phyloP scores from a whole-genome alignment of 495 filamentous ascomycete species.

The Trichoderma erinaceum region DNA sequence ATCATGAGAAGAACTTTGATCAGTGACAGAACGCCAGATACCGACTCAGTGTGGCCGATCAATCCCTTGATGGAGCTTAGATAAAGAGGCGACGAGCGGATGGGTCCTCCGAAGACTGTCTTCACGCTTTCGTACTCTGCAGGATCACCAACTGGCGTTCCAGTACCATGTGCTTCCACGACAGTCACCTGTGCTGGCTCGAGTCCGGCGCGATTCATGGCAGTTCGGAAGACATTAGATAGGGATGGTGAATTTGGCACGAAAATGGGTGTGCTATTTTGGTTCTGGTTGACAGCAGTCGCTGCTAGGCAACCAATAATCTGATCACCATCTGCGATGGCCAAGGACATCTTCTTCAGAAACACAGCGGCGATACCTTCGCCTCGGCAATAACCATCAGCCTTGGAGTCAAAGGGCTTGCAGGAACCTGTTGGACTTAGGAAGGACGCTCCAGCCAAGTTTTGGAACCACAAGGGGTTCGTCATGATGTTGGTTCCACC shows the following conservation, averaged over 20 bases:
- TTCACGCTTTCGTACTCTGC: constrained; percentile 24
- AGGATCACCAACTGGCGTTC: constrained; percentile 38
- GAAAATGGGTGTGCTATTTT: constrained; percentile 31
- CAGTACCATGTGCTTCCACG: constrained; percentile 40
- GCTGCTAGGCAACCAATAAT: constrained; percentile 50
- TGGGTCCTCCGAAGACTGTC: constrained; percentile 25
- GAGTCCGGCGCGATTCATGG: constrained; percentile 15
- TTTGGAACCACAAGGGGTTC: constrained; percentile 27
- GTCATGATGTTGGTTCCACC: constrained; percentile 29
- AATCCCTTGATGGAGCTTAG: constrained; percentile 41
- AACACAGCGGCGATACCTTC: constrained; percentile 48
- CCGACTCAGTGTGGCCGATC: constrained; percentile 44
- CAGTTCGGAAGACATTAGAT: constrained; percentile 23
- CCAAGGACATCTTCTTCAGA: constrained; percentile 47
- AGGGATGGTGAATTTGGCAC: constrained; percentile 32
- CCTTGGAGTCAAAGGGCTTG: constrained; percentile 37
- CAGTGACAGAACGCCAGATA: constrained; percentile 36
- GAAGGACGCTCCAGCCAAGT: constrained; percentile 36
- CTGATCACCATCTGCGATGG: constrained; percentile 38
- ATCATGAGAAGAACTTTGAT: constrained; percentile 46
- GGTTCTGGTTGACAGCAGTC: constrained; percentile 42
- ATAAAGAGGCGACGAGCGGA: constrained; percentile 24
- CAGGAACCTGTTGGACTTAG: constrained; percentile 25
- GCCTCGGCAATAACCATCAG: constrained; percentile 54
- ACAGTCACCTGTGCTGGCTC: constrained; percentile 22